These are phyloP conservation scores for Verticillium klebahnii DNA, from an alignment of 2,329 filamentous ascomycete species.

Conservation along the genomic window DNA sequence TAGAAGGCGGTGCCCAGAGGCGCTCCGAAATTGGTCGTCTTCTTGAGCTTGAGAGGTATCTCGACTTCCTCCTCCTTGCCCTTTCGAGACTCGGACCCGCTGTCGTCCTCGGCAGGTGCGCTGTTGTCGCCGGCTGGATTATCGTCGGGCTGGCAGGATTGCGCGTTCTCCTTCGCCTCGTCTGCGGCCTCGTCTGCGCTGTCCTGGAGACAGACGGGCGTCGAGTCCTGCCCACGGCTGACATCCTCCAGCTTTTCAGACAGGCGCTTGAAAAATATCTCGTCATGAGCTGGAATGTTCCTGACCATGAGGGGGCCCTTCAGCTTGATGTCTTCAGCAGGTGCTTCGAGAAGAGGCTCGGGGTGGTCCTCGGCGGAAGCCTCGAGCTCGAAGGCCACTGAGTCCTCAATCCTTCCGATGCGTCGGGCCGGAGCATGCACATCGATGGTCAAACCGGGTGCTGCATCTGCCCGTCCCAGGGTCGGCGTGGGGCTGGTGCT, in stretches of 20 bases:
- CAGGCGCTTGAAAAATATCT: constrained; percentile 46
- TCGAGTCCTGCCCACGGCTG: constrained; percentile 38
- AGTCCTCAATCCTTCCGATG: constrained; percentile 1
- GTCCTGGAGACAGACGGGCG: constrained; percentile 36
- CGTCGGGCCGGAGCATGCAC: constrained; percentile 2
- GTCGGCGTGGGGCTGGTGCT: constrained; percentile 31
- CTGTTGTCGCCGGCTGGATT: constrained; percentile 10
- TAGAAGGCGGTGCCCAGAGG: constrained; percentile 12
- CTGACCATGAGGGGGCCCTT: constrained; percentile 49
- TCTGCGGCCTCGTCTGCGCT: constrained; percentile 24
- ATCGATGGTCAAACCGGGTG: constrained; percentile 6
- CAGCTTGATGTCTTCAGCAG: constrained; percentile 39
- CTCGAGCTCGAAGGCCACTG: constrained; percentile 1
- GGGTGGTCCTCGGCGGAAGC: constrained; percentile 15
- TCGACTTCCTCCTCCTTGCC: constrained; percentile 30
- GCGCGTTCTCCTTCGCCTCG: constrained; percentile 9
- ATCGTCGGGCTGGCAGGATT: constrained; percentile 6
- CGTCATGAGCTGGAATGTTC: constrained; percentile 52
- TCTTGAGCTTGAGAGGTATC: constrained; percentile 40
- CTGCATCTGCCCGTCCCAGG: constrained; percentile 18
- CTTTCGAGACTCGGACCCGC: background rate
- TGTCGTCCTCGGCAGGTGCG: constrained; percentile 13
- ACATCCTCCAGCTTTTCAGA: constrained; percentile 48
- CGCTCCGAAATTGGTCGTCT: constrained; percentile 32
- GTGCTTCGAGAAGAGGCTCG: constrained; percentile 27